Evolutionary conservation across 345 rosid species (phyloP), one percentile per base, ranked within the genome.

Genomic region (Odontarrhena argentea): DNA sequence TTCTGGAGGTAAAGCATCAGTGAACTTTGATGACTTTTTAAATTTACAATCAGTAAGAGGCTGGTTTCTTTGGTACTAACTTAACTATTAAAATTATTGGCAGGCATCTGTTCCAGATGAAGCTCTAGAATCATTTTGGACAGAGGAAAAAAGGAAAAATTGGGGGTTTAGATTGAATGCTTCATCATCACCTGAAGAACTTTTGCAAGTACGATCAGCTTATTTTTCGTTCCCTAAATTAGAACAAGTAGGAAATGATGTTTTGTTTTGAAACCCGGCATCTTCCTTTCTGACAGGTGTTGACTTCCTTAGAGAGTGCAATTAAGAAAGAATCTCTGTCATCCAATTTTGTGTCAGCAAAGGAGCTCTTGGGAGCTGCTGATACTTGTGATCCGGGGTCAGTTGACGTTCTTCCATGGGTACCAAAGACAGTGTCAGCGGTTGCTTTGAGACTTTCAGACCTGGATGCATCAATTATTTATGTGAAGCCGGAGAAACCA

Each of bases 391-490:
- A 76, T 71, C 50, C 40, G 18, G 78, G 45, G 37, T 81, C 80
- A 11, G 83, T 87, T 71, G 63, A 80, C 46, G 81, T 89, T 35
- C 88, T 95, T 54, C 96, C 99, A n/a, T 95, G 99, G 99, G 80
- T 91, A 71, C 99, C 99, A n/a, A 82, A 74, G 79, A 86, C 97
- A 35, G 74, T 82, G 58, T 79, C 94, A 48, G 99, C 98, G 30
- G 86, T 84, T 55, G 93, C 92, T 74, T 60, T 89, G 71, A 86
- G 99, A 80, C 92, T 95, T 75, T 78, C 82, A 40, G 98, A 91
- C 68, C 81, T 95, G 32, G 98, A 91, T 68, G 68, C 82, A 8
- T 87, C 87, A 37, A 76, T 91, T 62, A 50, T 71, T 46, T 89
- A 84, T 13, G 67, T 77, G 55, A 81, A 78, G 78, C 82, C 68